These are phyloP conservation scores for Breynia disticha DNA, from an alignment of 441 rosid genomes.

Conservation along the genomic window DNA sequence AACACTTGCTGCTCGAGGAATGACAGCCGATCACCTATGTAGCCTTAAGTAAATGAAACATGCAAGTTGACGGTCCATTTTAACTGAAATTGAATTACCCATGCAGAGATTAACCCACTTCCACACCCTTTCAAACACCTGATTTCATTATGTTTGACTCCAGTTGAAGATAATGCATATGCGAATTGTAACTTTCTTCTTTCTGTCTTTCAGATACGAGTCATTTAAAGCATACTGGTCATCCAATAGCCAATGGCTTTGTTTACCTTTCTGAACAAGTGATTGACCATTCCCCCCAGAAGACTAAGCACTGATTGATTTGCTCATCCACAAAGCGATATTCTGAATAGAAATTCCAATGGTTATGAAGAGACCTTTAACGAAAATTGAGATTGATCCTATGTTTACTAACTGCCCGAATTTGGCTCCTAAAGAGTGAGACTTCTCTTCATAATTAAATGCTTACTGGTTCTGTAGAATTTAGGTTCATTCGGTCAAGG, in stretches of 20 bases:
- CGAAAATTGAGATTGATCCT: constrained; percentile 60
- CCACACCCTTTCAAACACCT: no score
- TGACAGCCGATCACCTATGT: no score
- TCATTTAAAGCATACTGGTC: constrained; percentile 72
- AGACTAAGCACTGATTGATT: constrained; percentile 48
- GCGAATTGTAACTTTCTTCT: background rate
- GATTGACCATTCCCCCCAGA: constrained; percentile 23
- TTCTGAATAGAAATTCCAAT: constrained; percentile 11
- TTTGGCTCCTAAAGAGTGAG: constrained; percentile 72
- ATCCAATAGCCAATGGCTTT: constrained; percentile 82
- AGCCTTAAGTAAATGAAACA: no score
- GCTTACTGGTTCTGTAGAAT: background rate
- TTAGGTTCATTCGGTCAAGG: background rate
- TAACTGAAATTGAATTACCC: no score
- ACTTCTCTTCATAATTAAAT: background rate
- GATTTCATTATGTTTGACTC: background rate
- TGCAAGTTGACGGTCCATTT: no score
- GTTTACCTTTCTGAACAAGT: constrained; percentile 50
- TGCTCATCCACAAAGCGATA: constrained; percentile 27
- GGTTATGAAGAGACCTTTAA: constrained; percentile 23
- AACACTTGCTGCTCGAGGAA: no score
- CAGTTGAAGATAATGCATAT: background rate
- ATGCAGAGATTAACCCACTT: no score
- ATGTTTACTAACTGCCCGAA: constrained; percentile 84
- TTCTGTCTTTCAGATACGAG: constrained; percentile 46